Conservation (phyloP, 2,329 filamentous ascomycete species). For the Paecilomyces dactylethromorphus region DNA sequence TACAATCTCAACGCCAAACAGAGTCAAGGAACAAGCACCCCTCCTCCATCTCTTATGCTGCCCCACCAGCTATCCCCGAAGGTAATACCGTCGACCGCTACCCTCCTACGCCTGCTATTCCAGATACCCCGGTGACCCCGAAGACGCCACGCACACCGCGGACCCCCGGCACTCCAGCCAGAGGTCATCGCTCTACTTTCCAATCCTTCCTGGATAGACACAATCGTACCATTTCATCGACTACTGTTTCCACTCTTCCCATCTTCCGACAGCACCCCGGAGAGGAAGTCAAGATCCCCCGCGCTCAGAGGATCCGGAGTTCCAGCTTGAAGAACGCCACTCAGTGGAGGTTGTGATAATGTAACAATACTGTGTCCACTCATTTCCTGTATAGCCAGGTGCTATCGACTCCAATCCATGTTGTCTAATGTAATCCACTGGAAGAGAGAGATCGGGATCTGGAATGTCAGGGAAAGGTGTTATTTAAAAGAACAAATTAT, state of each 20-base stretch:
- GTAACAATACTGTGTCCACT: too few relatives aligned
- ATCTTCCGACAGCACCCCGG: slow-evolving; percentile 7
- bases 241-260: slow-evolving; percentile 2
- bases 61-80: background rate
- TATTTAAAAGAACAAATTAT: too few relatives aligned
- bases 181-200: background rate
- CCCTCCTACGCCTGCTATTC: background rate
- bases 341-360: background rate
- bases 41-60: background rate
- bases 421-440: too few relatives aligned
- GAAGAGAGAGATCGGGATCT: too few relatives aligned
- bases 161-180: background rate
- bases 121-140: background rate
- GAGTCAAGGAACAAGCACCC: background rate
- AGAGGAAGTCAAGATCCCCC: slow-evolving; percentile 3
- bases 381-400: too few relatives aligned
- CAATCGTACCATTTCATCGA: background rate
- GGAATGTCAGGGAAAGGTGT: too few relatives aligned
- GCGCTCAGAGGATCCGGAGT: background rate
- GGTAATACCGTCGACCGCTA: background rate
- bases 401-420: too few relatives aligned
- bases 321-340: slow-evolving; percentile 3
- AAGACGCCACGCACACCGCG: background rate
- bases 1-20: background rate
- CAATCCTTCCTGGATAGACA: background rate